phyloP scores from a whole-genome alignment of 352 stramenopile species.

The Globisporangium viniferum region DNA sequence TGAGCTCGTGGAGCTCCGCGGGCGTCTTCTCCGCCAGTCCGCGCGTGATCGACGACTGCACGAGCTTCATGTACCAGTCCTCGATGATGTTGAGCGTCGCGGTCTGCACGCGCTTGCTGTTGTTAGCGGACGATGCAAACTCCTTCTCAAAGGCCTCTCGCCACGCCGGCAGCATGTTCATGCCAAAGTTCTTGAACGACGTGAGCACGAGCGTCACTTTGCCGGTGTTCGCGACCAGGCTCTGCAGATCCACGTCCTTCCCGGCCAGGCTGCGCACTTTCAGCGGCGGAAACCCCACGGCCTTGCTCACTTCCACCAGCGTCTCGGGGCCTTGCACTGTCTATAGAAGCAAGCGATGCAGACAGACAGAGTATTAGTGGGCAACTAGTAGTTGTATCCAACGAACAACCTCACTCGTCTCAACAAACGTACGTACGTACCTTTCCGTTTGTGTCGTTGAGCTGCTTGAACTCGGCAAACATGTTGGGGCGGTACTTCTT shows the following conservation, averaged over 20 bases:
- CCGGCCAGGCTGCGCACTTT: constrained; percentile 46
- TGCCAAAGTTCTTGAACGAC: constrained; percentile 85
- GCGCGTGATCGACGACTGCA: constrained; percentile 61
- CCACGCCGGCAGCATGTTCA: constrained; percentile 81
- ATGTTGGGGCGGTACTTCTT: constrained; percentile 88
- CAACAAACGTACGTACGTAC: constrained; percentile 27
- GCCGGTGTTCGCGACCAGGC: constrained; percentile 34
- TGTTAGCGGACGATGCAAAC: constrained; percentile 24
- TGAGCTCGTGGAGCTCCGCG: constrained; percentile 39
- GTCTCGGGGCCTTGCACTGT: constrained; percentile 45
- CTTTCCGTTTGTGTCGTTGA: constrained; percentile 86
- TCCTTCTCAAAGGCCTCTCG: constrained; percentile 53
- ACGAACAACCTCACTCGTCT: no score
- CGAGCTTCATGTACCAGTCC: constrained; percentile 88
- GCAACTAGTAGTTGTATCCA: no score
- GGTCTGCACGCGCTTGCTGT: constrained; percentile 42
- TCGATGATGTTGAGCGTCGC: constrained; percentile 83
- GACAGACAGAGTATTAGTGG: background rate
- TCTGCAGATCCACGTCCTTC: constrained; percentile 49
- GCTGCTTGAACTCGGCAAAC: constrained; percentile 87
- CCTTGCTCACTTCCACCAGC: constrained; percentile 60
- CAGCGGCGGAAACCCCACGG: constrained; percentile 50
- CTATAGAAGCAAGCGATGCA: background rate
- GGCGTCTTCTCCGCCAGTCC: constrained; percentile 58
- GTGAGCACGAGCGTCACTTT: constrained; percentile 75